Percentiles rank a stretch among this genome's conserved stretches.
Conservation (phyloP, 2,329 filamentous ascomycete genomes). For the Fusarium sp. region DNA sequence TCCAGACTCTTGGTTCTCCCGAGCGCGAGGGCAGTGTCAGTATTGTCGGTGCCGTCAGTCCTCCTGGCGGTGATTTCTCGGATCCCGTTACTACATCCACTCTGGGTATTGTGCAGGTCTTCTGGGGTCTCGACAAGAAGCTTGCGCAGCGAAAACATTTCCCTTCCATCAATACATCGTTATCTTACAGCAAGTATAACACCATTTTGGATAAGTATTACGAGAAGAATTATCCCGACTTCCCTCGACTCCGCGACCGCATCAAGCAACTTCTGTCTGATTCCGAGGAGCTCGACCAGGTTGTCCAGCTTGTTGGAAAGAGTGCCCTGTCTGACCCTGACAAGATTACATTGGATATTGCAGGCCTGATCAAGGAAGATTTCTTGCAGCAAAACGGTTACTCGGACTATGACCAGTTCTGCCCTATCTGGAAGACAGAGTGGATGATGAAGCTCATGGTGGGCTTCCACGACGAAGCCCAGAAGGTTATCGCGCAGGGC, state of each 20-base stretch:
- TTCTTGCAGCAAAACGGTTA: constrained; percentile 99
- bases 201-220: constrained; percentile 90
- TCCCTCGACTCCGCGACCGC: constrained; percentile 89
- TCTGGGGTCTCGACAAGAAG: constrained; percentile 99
- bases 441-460: constrained; percentile 99
- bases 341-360: constrained; percentile 97
- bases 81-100: constrained; percentile 96
- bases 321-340: constrained; percentile 94
- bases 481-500: constrained; percentile 93
- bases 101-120: constrained; percentile 97
- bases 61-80: constrained; percentile 98
- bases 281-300: constrained; percentile 97
- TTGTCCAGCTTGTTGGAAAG: constrained; percentile 98
- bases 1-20: constrained; percentile 86
- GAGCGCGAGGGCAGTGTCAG: constrained; percentile 92
- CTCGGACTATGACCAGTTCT: constrained; percentile 99
- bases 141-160: constrained; percentile 99
- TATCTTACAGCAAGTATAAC: constrained; percentile 98
- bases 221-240: constrained; percentile 91
- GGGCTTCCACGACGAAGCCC: constrained; percentile 95
- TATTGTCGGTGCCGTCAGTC: constrained; percentile 96
- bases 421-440: constrained; percentile 98
- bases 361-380: constrained; percentile 93
- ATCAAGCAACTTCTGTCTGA: constrained; percentile 94
- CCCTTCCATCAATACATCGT: constrained; percentile 94